Conservation (phyloP, 768 basidiomycete genomes). For the Hericium alpestre region DNA sequence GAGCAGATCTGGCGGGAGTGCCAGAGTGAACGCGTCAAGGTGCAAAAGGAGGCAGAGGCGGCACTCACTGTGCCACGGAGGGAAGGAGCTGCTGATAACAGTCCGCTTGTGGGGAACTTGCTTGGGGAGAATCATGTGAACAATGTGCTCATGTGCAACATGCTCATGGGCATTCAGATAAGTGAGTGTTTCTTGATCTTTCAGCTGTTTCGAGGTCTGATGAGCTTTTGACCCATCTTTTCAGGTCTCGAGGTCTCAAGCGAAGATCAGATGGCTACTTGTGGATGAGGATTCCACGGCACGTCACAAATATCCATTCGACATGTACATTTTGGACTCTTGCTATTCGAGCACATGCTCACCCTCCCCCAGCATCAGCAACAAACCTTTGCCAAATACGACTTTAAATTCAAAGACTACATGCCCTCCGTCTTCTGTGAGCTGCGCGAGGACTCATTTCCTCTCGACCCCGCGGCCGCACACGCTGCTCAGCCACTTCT, state of each 20-base stretch:
- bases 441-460: slow-evolving; percentile 87
- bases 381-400: slow-evolving; percentile 96
- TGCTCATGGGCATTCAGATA: slow-evolving; percentile 96
- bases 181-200: slow-evolving; percentile 33
- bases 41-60: slow-evolving; percentile 48
- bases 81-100: slow-evolving; percentile 25
- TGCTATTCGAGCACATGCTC: slow-evolving; percentile 1
- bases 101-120: slow-evolving; percentile 72
- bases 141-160: slow-evolving; percentile 99
- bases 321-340: slow-evolving; percentile 58
- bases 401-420: slow-evolving; percentile 99
- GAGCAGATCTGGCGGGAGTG: slow-evolving; percentile 80
- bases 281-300: slow-evolving; percentile 82
- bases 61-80: slow-evolving; percentile 17
- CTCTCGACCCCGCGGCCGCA: slow-evolving; percentile 96
- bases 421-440: slow-evolving; percentile 97
- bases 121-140: slow-evolving; percentile 99
- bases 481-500: slow-evolving; percentile 87
- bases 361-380: slow-evolving; percentile 58
- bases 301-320: slow-evolving; percentile 91
- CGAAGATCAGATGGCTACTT: slow-evolving; percentile 80
- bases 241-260: slow-evolving; percentile 90
- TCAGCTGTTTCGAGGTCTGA: neutral
- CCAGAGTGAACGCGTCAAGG: slow-evolving; percentile 57
- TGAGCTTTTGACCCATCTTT: slow-evolving; percentile 11